Evolutionary conservation across 1,139 yeast species (phyloP).

Genomic region (Debaryomyces robertsiae): DNA sequence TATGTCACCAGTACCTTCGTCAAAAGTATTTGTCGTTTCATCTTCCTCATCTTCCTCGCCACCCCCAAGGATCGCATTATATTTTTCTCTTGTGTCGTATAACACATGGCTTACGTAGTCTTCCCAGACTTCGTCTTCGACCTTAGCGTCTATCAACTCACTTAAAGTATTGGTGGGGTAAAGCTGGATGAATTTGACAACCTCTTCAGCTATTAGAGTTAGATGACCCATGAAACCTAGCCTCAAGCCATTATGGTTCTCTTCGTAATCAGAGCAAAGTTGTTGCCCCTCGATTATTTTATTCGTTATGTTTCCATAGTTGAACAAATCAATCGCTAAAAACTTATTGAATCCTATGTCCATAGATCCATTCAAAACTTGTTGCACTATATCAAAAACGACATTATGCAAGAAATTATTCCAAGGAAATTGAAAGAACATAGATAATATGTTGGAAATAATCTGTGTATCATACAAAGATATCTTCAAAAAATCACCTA

Average conservation of each 20-base stretch:
- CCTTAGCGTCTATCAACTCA: slow-evolving; percentile 58
- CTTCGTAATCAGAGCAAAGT: slow-evolving; percentile 70
- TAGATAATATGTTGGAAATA: slow-evolving; percentile 70
- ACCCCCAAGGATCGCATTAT: slow-evolving; percentile 94
- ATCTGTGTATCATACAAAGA: slow-evolving; percentile 82
- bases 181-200: slow-evolving; percentile 85
- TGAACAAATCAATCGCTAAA: slow-evolving; percentile 83
- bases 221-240: slow-evolving; percentile 97
- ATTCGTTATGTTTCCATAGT: slow-evolving; percentile 73
- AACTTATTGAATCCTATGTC: slow-evolving; percentile 86
- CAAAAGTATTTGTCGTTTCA: slow-evolving; percentile 46
- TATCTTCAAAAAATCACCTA: slow-evolving; percentile 88
- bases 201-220: slow-evolving; percentile 94
- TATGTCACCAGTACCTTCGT: slow-evolving; percentile 55
- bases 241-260: slow-evolving; percentile 62
- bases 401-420: slow-evolving; percentile 96
- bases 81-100: slow-evolving; percentile 88
- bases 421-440: slow-evolving; percentile 97
- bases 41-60: slow-evolving; percentile 43
- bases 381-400: slow-evolving; percentile 96
- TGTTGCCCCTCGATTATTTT: slow-evolving; percentile 82
- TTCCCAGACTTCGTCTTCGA: slow-evolving; percentile 72
- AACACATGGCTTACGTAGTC: slow-evolving; percentile 81
- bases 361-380: slow-evolving; percentile 92
- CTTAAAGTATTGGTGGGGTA: slow-evolving; percentile 66